phyloP scores from a whole-genome alignment of 768 basidiomycete genomes.

The Suillus occidentalis region DNA sequence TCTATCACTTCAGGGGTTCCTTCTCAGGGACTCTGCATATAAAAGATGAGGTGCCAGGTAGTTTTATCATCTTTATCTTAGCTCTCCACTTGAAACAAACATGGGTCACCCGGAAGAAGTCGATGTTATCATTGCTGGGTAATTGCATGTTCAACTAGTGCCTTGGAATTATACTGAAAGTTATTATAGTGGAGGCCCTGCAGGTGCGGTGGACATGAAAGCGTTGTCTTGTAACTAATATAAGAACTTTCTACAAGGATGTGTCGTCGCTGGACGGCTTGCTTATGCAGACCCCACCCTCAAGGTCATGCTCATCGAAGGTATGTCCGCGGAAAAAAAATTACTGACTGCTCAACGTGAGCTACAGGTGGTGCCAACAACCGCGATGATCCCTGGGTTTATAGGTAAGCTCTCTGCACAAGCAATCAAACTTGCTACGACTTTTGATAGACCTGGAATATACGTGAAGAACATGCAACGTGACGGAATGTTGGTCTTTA shows the following conservation, averaged over 20 bases:
- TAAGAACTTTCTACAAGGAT: slow-evolving; percentile 37
- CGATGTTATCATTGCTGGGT: slow-evolving; percentile 68
- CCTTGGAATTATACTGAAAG: slow-evolving; percentile 11
- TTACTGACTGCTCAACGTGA: neutral
- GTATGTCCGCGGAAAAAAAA: slow-evolving; percentile 28
- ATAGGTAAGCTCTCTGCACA: slow-evolving; percentile 38
- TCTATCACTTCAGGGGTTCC: slow-evolving; percentile 8
- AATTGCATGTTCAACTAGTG: slow-evolving; percentile 10
- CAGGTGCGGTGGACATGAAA: slow-evolving; percentile 36
- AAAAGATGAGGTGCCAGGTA: slow-evolving; percentile 8
- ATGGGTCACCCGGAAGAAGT: slow-evolving; percentile 67
- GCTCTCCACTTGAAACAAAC: slow-evolving; percentile 9
- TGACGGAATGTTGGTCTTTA: slow-evolving; percentile 56
- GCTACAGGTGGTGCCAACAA: slow-evolving; percentile 63
- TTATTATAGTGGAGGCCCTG: slow-evolving; percentile 54
- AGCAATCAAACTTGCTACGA: neutral
- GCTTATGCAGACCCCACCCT: slow-evolving; percentile 71
- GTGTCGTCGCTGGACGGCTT: slow-evolving; percentile 67
- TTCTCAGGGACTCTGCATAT: slow-evolving; percentile 14
- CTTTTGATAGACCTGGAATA: slow-evolving; percentile 53
- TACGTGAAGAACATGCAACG: slow-evolving; percentile 72
- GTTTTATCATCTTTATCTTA: neutral
- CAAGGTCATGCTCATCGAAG: slow-evolving; percentile 77
- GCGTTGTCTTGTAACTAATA: neutral
- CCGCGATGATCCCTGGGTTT: slow-evolving; percentile 74